These are phyloP conservation scores for Nepenthes gracilis DNA, from an alignment of 148 eudicot species.

Conservation along the genomic window DNA sequence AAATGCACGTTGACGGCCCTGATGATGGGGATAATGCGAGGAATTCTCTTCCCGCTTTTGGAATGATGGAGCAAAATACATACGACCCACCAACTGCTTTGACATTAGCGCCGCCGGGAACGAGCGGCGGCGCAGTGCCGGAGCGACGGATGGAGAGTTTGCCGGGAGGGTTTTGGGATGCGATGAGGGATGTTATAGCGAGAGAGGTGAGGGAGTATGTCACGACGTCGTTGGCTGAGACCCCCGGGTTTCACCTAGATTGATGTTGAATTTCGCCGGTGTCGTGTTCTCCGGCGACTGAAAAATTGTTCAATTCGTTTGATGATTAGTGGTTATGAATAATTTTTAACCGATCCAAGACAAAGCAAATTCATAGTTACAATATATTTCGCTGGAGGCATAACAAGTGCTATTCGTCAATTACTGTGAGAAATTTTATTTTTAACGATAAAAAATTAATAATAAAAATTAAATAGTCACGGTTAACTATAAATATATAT, in stretches of 20 bases:
- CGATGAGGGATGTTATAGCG: conserved; percentile 50
- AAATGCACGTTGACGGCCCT: conserved; percentile 4
- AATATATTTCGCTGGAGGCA: no score
- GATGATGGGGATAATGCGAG: neutral
- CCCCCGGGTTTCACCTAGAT: conserved; percentile 1
- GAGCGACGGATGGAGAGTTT: conserved; percentile 10
- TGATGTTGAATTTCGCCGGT: neutral
- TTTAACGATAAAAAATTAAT: no score
- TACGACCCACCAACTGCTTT: conserved; percentile 40
- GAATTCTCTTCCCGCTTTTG: neutral
- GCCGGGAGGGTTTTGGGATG: conserved; percentile 43
- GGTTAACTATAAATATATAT: no score
- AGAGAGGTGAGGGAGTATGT: conserved; percentile 61
- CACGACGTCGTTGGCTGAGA: conserved; percentile 28
- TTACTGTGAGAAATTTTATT: no score
- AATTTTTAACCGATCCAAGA: no score
- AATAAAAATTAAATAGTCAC: no score
- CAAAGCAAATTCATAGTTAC: no score
- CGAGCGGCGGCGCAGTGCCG: conserved; percentile 20
- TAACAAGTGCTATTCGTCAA: no score
- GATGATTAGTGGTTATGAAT: no score
- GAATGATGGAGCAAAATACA: neutral
- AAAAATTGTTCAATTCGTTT: no score
- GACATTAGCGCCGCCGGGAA: conserved; percentile 32
- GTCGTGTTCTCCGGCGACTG: no score